phyloP scores from a whole-genome alignment of 2,329 filamentous ascomycete species.

The Kalmusia sp. region DNA sequence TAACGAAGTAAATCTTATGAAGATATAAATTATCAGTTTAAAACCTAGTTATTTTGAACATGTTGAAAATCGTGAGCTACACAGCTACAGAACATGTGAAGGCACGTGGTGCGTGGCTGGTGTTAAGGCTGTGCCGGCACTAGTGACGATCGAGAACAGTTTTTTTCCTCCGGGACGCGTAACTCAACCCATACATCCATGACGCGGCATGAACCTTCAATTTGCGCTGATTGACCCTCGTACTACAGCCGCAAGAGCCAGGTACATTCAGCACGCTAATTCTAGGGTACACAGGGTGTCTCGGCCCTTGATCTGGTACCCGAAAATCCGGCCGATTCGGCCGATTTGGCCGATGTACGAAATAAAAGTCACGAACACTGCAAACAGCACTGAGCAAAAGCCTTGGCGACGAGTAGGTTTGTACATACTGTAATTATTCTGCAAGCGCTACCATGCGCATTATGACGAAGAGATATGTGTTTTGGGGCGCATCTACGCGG shows the following conservation, averaged over 20 bases:
- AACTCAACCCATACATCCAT: background rate
- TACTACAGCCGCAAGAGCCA: background rate
- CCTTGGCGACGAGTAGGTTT: background rate
- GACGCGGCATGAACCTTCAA: background rate
- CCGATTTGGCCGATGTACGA: background rate
- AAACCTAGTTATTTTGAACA: too few relatives aligned
- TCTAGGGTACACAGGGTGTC: background rate
- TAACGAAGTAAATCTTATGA: too few relatives aligned
- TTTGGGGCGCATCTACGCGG: background rate
- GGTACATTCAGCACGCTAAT: background rate
- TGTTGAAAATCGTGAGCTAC: background rate
- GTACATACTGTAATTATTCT: background rate
- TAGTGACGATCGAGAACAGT: background rate
- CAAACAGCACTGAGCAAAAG: background rate
- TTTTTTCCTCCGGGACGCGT: background rate
- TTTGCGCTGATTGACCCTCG: background rate
- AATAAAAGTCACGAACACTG: background rate
- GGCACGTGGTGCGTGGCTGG: too few relatives aligned
- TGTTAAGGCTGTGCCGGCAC: background rate
- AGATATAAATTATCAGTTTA: too few relatives aligned
- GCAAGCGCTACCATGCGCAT: background rate
- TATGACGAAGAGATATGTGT: background rate
- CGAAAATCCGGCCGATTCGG: background rate
- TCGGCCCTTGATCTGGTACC: background rate
- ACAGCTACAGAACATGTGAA: too few relatives aligned